phyloP scores from a whole-genome alignment of 2,329 filamentous ascomycete species.

The Pseudonectria buxi region DNA sequence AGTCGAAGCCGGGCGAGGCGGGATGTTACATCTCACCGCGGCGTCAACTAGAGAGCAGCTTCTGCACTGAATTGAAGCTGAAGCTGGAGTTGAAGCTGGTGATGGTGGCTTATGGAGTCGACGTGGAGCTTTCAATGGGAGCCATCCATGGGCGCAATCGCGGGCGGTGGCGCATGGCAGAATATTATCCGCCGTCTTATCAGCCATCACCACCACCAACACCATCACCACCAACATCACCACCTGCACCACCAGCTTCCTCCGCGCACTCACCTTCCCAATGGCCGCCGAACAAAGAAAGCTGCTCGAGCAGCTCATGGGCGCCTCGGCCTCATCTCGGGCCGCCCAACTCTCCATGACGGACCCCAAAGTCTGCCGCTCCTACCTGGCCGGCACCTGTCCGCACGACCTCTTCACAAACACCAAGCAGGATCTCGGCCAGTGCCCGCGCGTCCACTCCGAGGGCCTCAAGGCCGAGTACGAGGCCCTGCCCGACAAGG shows the following conservation, averaged over 20 bases:
- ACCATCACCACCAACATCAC: background rate
- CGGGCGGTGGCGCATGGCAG: background rate
- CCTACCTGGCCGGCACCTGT: slow-evolving; percentile 87
- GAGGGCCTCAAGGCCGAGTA: slow-evolving; percentile 88
- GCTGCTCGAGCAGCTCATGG: slow-evolving; percentile 96
- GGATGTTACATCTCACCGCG: slow-evolving; percentile 22
- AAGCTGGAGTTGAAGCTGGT: too few relatives aligned
- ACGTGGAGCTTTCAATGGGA: background rate
- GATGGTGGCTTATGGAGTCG: background rate
- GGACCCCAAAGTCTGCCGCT: slow-evolving; percentile 90
- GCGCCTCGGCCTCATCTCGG: slow-evolving; percentile 64
- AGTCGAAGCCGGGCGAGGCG: slow-evolving; percentile 11
- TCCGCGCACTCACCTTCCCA: too few relatives aligned
- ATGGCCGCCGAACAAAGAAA: slow-evolving; percentile 98
- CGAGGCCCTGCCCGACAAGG: slow-evolving; percentile 61
- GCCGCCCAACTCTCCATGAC: slow-evolving; percentile 79
- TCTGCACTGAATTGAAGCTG: slow-evolving; percentile 5
- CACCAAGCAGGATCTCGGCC: slow-evolving; percentile 92
- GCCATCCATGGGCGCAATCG: background rate
- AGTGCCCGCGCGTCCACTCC: slow-evolving; percentile 80
- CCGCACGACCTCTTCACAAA: slow-evolving; percentile 99
- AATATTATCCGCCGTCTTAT: background rate
- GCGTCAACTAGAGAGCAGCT: background rate
- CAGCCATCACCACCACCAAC: too few relatives aligned
- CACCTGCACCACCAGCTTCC: too few relatives aligned